Percentiles rank a stretch among this genome's conserved stretches.
phyloP scores from a whole-genome alignment of 805 yeast genomes.

The Saitoella complicata region DNA sequence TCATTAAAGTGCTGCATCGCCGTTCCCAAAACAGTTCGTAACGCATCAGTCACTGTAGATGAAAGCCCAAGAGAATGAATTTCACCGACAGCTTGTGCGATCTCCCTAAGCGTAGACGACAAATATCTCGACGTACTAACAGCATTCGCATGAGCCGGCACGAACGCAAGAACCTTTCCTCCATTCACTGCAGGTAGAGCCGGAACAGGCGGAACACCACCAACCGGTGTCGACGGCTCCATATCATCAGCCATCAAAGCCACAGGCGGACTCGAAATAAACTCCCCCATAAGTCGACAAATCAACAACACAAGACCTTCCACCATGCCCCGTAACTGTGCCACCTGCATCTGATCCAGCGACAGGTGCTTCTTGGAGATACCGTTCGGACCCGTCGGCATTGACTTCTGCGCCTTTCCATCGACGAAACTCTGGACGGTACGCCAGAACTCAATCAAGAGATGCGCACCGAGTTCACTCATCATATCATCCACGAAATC shows the following conservation, averaged over 20 bases:
- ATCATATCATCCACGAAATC: constrained; percentile 29
- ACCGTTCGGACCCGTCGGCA: constrained; percentile 28
- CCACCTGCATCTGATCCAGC: constrained; percentile 30
- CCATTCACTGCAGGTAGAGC: constrained; percentile 3
- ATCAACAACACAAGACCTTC: constrained; percentile 25
- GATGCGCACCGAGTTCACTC: constrained; percentile 23
- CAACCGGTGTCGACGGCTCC: background rate
- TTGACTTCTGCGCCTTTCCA: constrained; percentile 29
- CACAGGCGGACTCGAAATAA: constrained; percentile 8
- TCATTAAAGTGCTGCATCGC: constrained; percentile 30
- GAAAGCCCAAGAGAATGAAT: constrained; percentile 30
- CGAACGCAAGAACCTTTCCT: constrained; percentile 27
- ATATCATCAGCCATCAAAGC: background rate
- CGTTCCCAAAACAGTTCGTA: constrained; percentile 24
- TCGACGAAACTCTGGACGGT: constrained; percentile 38
- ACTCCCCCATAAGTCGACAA: constrained; percentile 13
- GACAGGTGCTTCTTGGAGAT: constrained; percentile 24
- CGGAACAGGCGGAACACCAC: constrained; percentile 9
- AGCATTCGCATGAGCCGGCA: constrained; percentile 52
- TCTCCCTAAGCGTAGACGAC: constrained; percentile 29
- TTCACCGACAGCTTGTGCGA: constrained; percentile 28
- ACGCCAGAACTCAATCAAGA: constrained; percentile 34
- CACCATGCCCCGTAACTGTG: constrained; percentile 26
- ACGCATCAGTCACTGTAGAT: constrained; percentile 23
- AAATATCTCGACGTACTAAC: constrained; percentile 40